Conservation (phyloP, 345 rosid species). For the Salix udensis region DNA sequence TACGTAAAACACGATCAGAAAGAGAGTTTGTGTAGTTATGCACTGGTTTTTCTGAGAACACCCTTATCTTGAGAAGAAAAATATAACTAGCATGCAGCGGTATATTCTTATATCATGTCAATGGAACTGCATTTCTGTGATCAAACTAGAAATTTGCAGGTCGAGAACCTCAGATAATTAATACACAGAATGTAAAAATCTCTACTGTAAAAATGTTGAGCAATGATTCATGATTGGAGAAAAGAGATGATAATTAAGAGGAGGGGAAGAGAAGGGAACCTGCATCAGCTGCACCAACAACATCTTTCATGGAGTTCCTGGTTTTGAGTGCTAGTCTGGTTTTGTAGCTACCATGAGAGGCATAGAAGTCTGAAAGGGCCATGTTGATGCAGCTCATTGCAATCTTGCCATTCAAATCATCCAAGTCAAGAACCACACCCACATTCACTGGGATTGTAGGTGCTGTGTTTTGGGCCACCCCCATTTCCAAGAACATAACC, state of each 20-base stretch:
- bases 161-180: background rate
- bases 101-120: too few relatives aligned
- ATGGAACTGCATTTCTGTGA: background rate
- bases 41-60: too few relatives aligned
- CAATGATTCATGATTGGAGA: background rate
- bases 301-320: slow-evolving; percentile 38
- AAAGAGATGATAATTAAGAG: background rate
- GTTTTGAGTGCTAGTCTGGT: slow-evolving; percentile 42
- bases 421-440: slow-evolving; percentile 49
- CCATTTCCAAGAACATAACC: background rate
- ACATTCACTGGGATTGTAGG: slow-evolving; percentile 31
- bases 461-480: slow-evolving; percentile 14
- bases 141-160: background rate
- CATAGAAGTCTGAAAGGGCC: slow-evolving; percentile 57
- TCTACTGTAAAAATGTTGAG: background rate
- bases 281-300: slow-evolving; percentile 32
- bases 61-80: too few relatives aligned
- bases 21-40: too few relatives aligned
- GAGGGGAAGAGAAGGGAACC: background rate
- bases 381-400: slow-evolving; percentile 43
- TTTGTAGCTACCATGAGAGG: slow-evolving; percentile 24
- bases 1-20: too few relatives aligned
- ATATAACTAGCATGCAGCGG: too few relatives aligned
- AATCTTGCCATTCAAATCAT: slow-evolving; percentile 14
- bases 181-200: background rate